Conservation (phyloP, 805 yeast genomes). For the Yamadazyma olivae region DNA sequence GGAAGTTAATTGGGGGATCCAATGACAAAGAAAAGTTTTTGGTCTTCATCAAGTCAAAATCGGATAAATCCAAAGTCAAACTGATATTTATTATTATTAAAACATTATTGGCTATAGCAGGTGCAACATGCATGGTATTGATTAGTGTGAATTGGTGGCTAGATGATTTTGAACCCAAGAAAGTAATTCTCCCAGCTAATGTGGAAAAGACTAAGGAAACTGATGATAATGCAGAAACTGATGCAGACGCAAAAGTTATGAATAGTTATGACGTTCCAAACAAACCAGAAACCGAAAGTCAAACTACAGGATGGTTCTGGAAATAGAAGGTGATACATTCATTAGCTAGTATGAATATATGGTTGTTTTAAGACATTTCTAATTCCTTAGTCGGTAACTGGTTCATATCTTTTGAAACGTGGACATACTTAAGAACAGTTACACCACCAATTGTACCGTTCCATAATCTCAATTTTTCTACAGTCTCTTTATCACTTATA, state of each 20-base stretch:
- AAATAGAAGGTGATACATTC: constrained; percentile 5
- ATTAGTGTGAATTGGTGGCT: constrained; percentile 20
- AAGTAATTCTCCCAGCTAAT: background rate
- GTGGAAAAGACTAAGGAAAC: no score
- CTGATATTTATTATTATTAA: constrained; percentile 11
- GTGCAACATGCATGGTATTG: constrained; percentile 20
- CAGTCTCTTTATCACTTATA: constrained; percentile 57
- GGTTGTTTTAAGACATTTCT: constrained; percentile 14
- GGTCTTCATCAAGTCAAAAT: constrained; percentile 9
- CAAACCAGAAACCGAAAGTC: background rate
- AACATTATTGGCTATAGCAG: constrained; percentile 23
- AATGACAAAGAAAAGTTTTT: constrained; percentile 9
- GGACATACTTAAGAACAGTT: constrained; percentile 53
- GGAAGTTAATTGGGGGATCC: constrained; percentile 53
- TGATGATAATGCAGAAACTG: background rate
- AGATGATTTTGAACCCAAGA: constrained; percentile 8
- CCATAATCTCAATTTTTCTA: constrained; percentile 66
- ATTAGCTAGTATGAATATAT: background rate
- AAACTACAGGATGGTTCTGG: constrained; percentile 18
- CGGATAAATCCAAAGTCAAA: background rate
- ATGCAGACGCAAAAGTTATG: background rate
- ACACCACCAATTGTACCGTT: constrained; percentile 79
- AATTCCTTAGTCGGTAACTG: constrained; percentile 21
- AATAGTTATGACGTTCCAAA: background rate
- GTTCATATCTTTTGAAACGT: constrained; percentile 27